Base-by-base conservation (phyloP, 768 basidiomycete species). In the Hypholoma fasciculare region DNA sequence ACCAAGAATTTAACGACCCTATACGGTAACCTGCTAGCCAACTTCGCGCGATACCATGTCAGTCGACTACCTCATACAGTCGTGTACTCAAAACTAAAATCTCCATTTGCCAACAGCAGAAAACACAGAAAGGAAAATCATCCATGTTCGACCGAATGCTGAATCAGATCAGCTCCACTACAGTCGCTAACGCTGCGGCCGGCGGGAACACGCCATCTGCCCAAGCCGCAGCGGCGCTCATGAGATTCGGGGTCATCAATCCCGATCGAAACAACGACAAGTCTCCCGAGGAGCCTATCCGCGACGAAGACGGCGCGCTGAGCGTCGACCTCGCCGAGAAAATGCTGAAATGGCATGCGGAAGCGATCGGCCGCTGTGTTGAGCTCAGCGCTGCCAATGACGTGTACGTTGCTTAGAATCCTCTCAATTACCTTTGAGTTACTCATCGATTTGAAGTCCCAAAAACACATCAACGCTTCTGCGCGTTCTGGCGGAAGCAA, bases 301-400 rank as follows among this genome's bases (percentile, higher is more conserved):
- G 80, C 40, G 90, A 94, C 53, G 89, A 90, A 61, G 96, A 98
- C 67, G 96, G 96, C 11, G 64, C 85, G 34, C 74, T 98, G 37
- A 87, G 77, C 47, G 74, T 97, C 2, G 84, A 87, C 40, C 76
- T 86, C 9, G 92, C 94, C 1, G 94, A 96, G 76, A 88, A 82
- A 65, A 95, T 98, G 87, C 76, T 98, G 14, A 92, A 87, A 71
- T 98, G 96, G 95, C 97, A 99, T 72, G 96, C 97, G 2, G 97
- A 99, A 70, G 93, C 95, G 4, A 88, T 97, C 27, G 96, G 97
- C 4, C 78, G 97, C 64, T 96, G 94, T 62, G 92, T 96, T 11
- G 97, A 98, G 72, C 76, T 99, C 48, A 95, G 88, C 67, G 73
- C 87, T 11, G 67, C 82, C 7, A 87, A 83, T 43, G 97, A 99